Evolutionary conservation across 768 basidiomycete species (phyloP), one percentile per base, ranked within the genome.

Genomic region (Kwoniella sp.): DNA sequence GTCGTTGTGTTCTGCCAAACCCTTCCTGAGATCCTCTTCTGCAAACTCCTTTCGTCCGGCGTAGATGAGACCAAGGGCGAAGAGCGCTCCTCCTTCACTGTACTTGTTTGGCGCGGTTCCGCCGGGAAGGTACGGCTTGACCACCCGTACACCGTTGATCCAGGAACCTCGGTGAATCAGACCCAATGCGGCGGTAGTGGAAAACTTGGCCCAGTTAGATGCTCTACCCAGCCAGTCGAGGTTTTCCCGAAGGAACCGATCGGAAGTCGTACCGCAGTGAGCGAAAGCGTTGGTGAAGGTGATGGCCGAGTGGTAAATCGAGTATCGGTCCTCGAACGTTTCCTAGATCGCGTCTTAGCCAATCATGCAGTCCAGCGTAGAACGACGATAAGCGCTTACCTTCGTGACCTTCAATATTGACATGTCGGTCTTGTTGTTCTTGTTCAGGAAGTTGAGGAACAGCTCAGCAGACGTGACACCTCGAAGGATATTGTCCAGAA

Each of bases 151-250:
- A 42, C 91, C 92, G 73, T 93, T 86, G 65, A 90, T 84, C 65
- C 89, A 88, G 73, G 91, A 91, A 36, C 95, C 95, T 69, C 93
- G 92, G 78, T 98, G 90, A 59, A 99, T 96, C 50, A 98, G 88
- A 57, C 95, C 95, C 20, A 99, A 82, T 8, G 88, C 91, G 17
- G 95, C 91, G 11, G 95, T 96, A 5, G 95, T 89, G 3, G 90
- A 89, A 77, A 98, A 99, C 69, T 98, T 99, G 25, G 90, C 88
- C 95, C 95, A 99, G 71, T 99, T 98, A 23, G 86, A 86, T 2
- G 95, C 95, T 46, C 89, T 81, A 9, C 83, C 88, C 3, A 99
- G 82, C 91, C 92, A 99, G 70, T 96, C 93, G 28, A 99, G 81
- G 72, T 98, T 98, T 46, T 96, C 89, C 11, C 91, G 84, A 17